phyloP scores from a whole-genome alignment of 2,329 filamentous ascomycete species.

The Sordariomycetes sp. region DNA sequence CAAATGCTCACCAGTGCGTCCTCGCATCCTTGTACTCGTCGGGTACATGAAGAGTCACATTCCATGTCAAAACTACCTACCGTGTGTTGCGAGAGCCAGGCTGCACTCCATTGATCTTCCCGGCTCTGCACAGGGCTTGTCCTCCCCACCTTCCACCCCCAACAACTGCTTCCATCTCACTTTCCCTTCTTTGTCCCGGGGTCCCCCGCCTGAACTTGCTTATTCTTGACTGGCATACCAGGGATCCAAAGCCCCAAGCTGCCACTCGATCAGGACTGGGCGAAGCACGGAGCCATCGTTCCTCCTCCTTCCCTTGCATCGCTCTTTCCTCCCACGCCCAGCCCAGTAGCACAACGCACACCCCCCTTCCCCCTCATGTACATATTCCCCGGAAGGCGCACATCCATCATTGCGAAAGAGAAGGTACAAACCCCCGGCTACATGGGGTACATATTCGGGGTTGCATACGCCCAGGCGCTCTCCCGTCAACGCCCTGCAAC shows the following conservation, averaged over 20 bases:
- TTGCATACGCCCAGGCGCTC: slow-evolving; percentile 3
- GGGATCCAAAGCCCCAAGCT: neutral
- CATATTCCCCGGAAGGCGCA: slow-evolving; percentile 6
- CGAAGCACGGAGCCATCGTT: no score
- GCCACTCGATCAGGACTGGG: neutral
- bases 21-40: no score
- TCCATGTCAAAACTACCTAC: no score
- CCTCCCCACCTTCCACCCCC: neutral
- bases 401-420: slow-evolving; percentile 2
- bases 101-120: neutral
- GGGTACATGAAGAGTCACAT: no score
- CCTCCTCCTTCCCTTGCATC: neutral
- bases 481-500: slow-evolving; percentile 5
- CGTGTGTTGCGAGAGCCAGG: neutral
- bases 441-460: slow-evolving; percentile 4
- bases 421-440: neutral
- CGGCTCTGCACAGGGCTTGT: neutral
- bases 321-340: slow-evolving; percentile 7
- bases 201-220: slow-evolving; percentile 2
- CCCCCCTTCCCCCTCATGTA: slow-evolving; percentile 12
- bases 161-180: neutral
- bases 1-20: no score
- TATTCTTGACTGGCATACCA: neutral
- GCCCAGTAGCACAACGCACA: slow-evolving; percentile 14
- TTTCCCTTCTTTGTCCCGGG: slow-evolving; percentile 1